Evolutionary conservation across 192 early-diverging fungal genomes (phyloP), one percentile per base, ranked within the genome.

Genomic region (Coemansia furcata): DNA sequence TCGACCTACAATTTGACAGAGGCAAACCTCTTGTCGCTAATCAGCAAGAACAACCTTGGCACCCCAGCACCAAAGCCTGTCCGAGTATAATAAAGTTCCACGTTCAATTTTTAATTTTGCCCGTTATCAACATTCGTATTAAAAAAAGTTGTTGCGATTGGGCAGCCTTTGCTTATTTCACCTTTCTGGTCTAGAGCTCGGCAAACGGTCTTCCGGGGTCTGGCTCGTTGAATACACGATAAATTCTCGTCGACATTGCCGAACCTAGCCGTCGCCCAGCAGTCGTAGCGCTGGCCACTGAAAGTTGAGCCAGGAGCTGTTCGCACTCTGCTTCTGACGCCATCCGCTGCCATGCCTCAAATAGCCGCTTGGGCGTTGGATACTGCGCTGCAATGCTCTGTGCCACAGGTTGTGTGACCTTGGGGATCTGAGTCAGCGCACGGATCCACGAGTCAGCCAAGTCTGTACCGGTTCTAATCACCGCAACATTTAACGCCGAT

Each of bases 371-470:
- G 3, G 78, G 78, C 8, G 78, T 76, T 30, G 78, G 74, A 26
- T 81, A 76, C 30, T 14, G 9, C 38, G 61, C 61, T 4, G 54
- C 71, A 30, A 81, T 76, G 46, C 60, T 59, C 50, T 73, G 74
- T 0, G 78, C 78, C 3, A 76, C 73, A 33, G 70, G 67, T 21
- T 26, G 49, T 6, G 74, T 75, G 39, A 81, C 74, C 57, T 73
- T 72, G 8, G 78, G 78, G 9, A 81, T 81, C 71, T 70, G 73
- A 10, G 78, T 52, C 49, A 81, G 64, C 39, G 71, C 68, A 9
- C 60, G 63, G 11, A 63, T 58, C 78, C 78, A 81, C 49, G 78
- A 67, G 39, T 76, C 73, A 9, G 47, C 14, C 46, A 81, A 54
- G 44, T 76, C 67, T 7, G 74, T 32, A 14, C 78, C 78, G 7